Evolutionary conservation across 2,329 filamentous ascomycete genomes (phyloP).

Genomic region (Lojkania enalia): DNA sequence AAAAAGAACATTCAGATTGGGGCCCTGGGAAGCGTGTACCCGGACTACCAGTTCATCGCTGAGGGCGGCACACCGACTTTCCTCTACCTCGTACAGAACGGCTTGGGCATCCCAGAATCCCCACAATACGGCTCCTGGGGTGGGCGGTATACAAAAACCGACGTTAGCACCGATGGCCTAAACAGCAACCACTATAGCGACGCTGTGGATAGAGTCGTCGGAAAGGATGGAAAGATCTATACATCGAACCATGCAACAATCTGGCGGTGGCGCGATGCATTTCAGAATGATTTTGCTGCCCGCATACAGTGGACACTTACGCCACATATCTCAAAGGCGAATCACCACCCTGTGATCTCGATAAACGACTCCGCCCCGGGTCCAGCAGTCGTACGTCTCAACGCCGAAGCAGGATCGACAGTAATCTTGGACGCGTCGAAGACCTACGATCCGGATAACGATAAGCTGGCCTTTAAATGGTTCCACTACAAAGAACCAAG

Average conservation of each 20-base stretch:
- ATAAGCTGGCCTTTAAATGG: conserved; percentile 53
- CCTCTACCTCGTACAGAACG: conserved; percentile 55
- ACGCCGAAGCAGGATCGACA: conserved; percentile 46
- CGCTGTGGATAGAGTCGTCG: conserved; percentile 42
- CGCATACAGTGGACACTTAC: conserved; percentile 53
- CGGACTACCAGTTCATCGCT: conserved; percentile 55
- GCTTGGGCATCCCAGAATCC: conserved; percentile 51
- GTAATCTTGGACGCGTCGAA: conserved; percentile 51
- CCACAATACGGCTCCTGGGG: conserved; percentile 57
- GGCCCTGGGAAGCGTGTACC: conserved; percentile 47
- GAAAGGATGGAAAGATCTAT: conserved; percentile 36
- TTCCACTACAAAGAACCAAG: conserved; percentile 53
- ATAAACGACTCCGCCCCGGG: conserved; percentile 49
- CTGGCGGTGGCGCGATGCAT: conserved; percentile 59
- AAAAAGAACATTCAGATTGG: conserved; percentile 59
- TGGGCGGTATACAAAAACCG: conserved; percentile 48
- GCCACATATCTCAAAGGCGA: conserved; percentile 41
- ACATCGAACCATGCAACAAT: conserved; percentile 54
- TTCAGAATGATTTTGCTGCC: conserved; percentile 56
- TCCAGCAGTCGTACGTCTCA: conserved; percentile 45
- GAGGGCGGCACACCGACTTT: conserved; percentile 60
- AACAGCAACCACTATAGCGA: conserved; percentile 46
- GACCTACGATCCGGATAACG: conserved; percentile 54
- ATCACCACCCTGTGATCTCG: conserved; percentile 54
- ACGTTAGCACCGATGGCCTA: conserved; percentile 38